Evolutionary conservation across 331 rosid genomes (phyloP), one percentile per base, ranked within the genome.

Genomic region (Phaseolus coccineus): DNA sequence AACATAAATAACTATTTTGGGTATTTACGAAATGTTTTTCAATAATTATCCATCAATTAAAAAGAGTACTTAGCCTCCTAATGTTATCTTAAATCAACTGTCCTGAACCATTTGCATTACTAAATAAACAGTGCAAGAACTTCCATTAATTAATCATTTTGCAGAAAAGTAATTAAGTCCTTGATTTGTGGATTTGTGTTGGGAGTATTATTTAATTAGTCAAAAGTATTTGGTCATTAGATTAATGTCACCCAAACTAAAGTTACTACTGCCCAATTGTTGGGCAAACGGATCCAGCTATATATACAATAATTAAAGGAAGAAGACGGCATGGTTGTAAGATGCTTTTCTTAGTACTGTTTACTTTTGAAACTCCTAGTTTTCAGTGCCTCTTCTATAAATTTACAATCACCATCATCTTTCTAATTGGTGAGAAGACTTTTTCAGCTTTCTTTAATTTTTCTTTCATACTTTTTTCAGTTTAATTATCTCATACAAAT

Each of bases 381-480:
- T 69, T 63, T 59, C 66, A 71, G 74, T 76, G 77, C 50, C 69
- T 67, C 80, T 64, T 55, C 69, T 24, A 9, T 61, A 44, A 73
- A 76, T 47, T 74, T 44, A 74, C 76, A 75, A 66, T 75, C 66
- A 81, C 22, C 25, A 25, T 68, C 65, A 67, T 66, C 83, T 80
- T 80, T 80, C 22, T 51, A 39, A 51, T 37, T 31, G 66, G 8
- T 61, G 73, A 61, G 40, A 78, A 69, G 59, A 14, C 62, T 33
- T 69, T 78, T 67, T 30, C n/a, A 65, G 31, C 4, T 65, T 33
- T 16, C 69, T 15, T 31, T 63, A 0, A 2, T 22, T 15, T 67
- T 25, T 39, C 3, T 42, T 56, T 40, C 33, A 0, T 44, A 16
- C 47, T 24, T 42, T 42, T 35, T 50, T 39, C 53, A 31, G 48